Percentiles rank a stretch among this genome's conserved stretches.
These are phyloP conservation scores for Wolfiporia cocos DNA, from an alignment of 1,284 basidiomycete species.

Conservation along the genomic window DNA sequence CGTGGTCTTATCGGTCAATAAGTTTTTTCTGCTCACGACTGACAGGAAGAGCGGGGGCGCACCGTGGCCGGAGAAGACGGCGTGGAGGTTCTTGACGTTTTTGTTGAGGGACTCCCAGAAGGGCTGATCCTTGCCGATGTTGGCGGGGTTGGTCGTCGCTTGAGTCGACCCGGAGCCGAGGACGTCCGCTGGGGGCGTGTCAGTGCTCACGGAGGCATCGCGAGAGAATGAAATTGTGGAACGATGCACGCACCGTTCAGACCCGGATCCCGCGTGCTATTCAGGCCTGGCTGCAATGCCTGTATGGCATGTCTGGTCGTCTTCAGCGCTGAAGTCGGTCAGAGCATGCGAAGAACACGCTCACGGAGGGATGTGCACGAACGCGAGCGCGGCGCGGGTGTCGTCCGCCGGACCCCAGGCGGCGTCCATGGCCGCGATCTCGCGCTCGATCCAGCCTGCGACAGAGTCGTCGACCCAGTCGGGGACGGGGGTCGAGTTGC, in stretches of 20 bases:
- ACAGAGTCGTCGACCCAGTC: slow-evolving; percentile 67
- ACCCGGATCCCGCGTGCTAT: slow-evolving; percentile 49
- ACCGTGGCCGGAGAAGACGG: slow-evolving; percentile 27
- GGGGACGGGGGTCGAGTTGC: slow-evolving; percentile 38
- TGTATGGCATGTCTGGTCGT: slow-evolving; percentile 53
- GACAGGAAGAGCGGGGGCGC: not conserved
- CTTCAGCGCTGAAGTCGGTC: no score
- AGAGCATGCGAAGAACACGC: no score
- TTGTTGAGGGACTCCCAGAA: slow-evolving; percentile 58
- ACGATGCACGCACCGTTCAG: slow-evolving; percentile 43
- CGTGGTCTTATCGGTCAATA: slow-evolving; percentile 53
- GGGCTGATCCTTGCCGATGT: slow-evolving; percentile 39
- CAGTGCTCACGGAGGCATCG: not conserved
- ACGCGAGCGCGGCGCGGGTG: slow-evolving; percentile 48
- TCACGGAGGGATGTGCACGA: slow-evolving; percentile 59
- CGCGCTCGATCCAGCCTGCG: slow-evolving; percentile 49
- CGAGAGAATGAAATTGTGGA: not conserved
- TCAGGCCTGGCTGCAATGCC: slow-evolving; percentile 40
- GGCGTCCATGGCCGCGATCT: slow-evolving; percentile 44
- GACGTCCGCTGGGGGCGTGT: slow-evolving; percentile 41
- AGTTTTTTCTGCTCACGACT: not conserved
- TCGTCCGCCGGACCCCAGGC: slow-evolving; percentile 49
- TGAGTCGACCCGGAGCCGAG: slow-evolving; percentile 57
- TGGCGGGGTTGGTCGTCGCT: slow-evolving; percentile 32
- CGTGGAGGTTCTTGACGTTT: slow-evolving; percentile 58